Conservation (phyloP, 2,329 filamentous ascomycete species). For the Hymenotorrendiella dingleyae region DNA sequence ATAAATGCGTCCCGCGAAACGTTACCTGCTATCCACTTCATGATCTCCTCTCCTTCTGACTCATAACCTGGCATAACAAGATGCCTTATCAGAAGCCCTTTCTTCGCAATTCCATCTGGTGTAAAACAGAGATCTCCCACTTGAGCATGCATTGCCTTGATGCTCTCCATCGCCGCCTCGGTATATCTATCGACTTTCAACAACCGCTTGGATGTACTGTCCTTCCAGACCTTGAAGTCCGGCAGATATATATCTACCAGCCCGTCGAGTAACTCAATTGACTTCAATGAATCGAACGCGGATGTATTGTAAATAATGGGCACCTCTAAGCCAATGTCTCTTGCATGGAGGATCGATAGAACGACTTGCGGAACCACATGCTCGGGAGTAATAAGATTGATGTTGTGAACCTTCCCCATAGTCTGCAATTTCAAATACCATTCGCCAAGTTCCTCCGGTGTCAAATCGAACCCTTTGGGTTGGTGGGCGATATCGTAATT, state of each 20-base stretch:
- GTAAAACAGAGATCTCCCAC: constrained; percentile 83
- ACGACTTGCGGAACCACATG: constrained; percentile 82
- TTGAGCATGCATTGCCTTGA: constrained; percentile 73
- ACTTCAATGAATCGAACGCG: constrained; percentile 70
- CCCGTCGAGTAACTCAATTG: constrained; percentile 67
- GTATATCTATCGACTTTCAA: constrained; percentile 77
- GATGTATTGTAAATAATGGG: constrained; percentile 85
- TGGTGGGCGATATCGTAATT: constrained; percentile 81
- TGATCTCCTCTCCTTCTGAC: constrained; percentile 66
- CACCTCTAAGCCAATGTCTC: constrained; percentile 60
- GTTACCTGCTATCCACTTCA: constrained; percentile 68
- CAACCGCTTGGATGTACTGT: constrained; percentile 59
- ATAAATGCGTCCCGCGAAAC: constrained; percentile 72
- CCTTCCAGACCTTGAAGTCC: constrained; percentile 79
- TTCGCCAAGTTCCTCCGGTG: constrained; percentile 69
- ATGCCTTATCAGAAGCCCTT: constrained; percentile 69
- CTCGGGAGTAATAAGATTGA: constrained; percentile 82
- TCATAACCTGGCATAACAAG: constrained; percentile 80
- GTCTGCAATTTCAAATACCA: constrained; percentile 82
- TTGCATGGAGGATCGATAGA: constrained; percentile 67
- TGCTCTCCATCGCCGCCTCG: constrained; percentile 65
- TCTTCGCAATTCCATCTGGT: constrained; percentile 72
- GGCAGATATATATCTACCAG: constrained; percentile 83
- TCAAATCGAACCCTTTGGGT: constrained; percentile 73
- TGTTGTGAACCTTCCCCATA: constrained; percentile 78